Conservation (phyloP, 1,284 basidiomycete species). For the Sanghuangporus sanghuang region DNA sequence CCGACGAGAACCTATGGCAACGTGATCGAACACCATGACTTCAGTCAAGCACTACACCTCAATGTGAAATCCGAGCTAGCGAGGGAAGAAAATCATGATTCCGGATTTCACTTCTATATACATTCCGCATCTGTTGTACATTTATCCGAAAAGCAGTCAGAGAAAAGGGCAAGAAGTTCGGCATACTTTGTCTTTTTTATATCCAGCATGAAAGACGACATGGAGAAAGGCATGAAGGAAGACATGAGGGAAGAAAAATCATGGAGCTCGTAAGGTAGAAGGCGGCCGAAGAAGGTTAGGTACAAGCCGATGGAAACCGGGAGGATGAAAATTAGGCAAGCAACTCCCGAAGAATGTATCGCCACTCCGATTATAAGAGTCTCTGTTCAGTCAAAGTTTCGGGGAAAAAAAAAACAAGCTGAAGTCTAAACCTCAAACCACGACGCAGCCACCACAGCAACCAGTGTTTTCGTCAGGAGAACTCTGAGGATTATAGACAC, state of each 20-base stretch:
- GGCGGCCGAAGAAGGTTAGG: constrained; percentile 3
- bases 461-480: constrained; percentile 52
- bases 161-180: background rate
- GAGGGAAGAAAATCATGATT: background rate
- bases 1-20: constrained; percentile 14
- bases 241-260: background rate
- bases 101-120: constrained; percentile 8
- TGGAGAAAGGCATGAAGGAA: background rate
- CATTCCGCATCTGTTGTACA: constrained; percentile 11
- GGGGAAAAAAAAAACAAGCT: background rate
- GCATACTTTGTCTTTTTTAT: constrained; percentile 2
- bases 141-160: constrained; percentile 4
- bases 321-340: background rate
- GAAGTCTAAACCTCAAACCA: constrained; percentile 35
- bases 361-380: background rate
- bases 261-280: background rate
- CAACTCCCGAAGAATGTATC: background rate
- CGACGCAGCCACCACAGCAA: constrained; percentile 72
- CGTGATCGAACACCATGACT: constrained; percentile 2
- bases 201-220: background rate
- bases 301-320: background rate
- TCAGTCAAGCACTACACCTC: background rate
- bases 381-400: no score
- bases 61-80: background rate
- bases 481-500: constrained; percentile 42